Base-by-base conservation (phyloP, 2,329 filamentous ascomycete genomes). In the Leptographium wingfieldii region DNA sequence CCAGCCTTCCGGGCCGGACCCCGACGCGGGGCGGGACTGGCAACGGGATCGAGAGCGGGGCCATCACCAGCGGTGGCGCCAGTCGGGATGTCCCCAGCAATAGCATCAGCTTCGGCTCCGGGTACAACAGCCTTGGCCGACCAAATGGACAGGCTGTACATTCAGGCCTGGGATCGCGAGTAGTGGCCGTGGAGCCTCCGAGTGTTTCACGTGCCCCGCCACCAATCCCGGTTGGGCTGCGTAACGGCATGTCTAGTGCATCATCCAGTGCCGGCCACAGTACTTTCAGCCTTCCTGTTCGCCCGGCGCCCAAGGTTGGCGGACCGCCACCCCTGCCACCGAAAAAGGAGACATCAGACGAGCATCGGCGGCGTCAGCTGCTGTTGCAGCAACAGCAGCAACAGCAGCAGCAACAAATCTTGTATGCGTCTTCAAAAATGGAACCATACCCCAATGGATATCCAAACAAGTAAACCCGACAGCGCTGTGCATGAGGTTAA, bases 241-340 rank as follows among this genome's bases (percentile, higher is more conserved):
- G 33, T 11, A 46, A 12, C 43, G 43, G 55, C 5, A 19, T 31
- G 16, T 16, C 58, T 31, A 62, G 59, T 48, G 60, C 73, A 59
- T 78, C 76, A 65, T 74, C 75, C 52, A 77, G 73, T n/a, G 35
- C 27, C 48, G 48, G 31, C 14, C 48, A 73, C 57, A 70, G 75
- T 19, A 82, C 80, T 3, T 85, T 86, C 59, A 80, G 78, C 43
- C 74, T 90, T 56, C 85, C 87, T 1, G 79, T 87, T 61, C 81
- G 86, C 55, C 77, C 81, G 53, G 84, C 79, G 35, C 82, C 84
- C 48, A 79, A 80, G 3, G 80, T 76, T 10, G 81, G 80, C 12
- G 76, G 80, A 10, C 74, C 85, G 38, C 79, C 85, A 25, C 79
- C 83, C n/a, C 82, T 80, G 46, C 78, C 65, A 5, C 65, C 78